Evolutionary conservation across 495 filamentous ascomycete genomes (phyloP).

Genomic region (Lophiotrema nucula): DNA sequence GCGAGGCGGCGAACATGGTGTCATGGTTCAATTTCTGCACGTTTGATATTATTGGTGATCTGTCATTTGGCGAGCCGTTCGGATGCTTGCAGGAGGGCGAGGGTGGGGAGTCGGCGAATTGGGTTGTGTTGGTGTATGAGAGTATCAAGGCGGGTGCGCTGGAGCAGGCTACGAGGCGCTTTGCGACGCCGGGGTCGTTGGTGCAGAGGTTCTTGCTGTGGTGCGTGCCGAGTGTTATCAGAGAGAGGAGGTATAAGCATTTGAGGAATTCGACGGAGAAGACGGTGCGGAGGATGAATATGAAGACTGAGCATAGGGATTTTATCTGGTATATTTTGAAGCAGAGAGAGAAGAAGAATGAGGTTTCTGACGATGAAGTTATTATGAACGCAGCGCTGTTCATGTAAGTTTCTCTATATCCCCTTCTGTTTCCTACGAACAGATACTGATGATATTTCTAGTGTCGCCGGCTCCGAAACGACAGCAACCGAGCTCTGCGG

Average conservation of each 20-base stretch:
- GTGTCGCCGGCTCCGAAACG: constrained; percentile 42
- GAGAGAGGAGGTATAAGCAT: constrained; percentile 30
- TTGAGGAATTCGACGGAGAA: constrained; percentile 35
- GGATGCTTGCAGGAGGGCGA: constrained; percentile 37
- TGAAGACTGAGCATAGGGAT: constrained; percentile 34
- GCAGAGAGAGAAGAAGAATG: constrained; percentile 37
- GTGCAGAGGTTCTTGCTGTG: constrained; percentile 31
- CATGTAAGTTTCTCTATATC: constrained; percentile 19
- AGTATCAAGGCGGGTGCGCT: constrained; percentile 36
- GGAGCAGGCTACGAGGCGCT: constrained; percentile 35
- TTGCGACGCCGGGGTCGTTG: constrained; percentile 32
- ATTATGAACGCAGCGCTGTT: constrained; percentile 37
- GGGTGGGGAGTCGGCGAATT: constrained; percentile 31
- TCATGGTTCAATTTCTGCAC: constrained; percentile 41
- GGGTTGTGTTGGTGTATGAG: constrained; percentile 38
- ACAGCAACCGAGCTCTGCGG: constrained; percentile 38
- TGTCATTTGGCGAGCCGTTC: constrained; percentile 42
- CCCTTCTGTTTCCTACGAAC: not conserved
- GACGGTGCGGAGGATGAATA: constrained; percentile 32
- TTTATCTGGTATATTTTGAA: constrained; percentile 41
- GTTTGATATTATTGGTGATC: constrained; percentile 43
- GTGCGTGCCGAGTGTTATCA: constrained; percentile 30
- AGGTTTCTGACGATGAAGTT: constrained; percentile 37
- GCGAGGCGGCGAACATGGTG: constrained; percentile 36
- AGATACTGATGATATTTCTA: not conserved